phyloP scores from a whole-genome alignment of 257 asterid genomes.

The Thymus quinquecostatus region DNA sequence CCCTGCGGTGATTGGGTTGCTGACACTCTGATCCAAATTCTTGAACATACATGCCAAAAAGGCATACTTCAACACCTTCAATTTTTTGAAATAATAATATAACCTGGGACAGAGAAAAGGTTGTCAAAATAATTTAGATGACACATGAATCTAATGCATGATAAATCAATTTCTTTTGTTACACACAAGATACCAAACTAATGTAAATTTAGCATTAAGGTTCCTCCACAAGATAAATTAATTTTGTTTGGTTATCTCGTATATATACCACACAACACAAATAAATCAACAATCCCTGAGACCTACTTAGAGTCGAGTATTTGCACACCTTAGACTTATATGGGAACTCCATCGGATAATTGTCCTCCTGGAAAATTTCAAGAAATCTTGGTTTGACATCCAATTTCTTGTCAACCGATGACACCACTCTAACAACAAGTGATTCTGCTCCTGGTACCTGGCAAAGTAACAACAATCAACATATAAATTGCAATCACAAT shows the following conservation, averaged over 20 bases:
- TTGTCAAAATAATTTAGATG: slow-evolving; percentile 15
- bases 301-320: slow-evolving; percentile 13
- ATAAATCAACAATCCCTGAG: not conserved
- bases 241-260: not conserved
- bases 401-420: slow-evolving; percentile 96
- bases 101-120: slow-evolving; percentile 60
- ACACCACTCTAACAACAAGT: slow-evolving; percentile 94
- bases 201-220: slow-evolving; percentile 6
- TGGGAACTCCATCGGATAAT: slow-evolving; percentile 79
- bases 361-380: slow-evolving; percentile 92
- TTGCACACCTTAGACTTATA: slow-evolving; percentile 90
- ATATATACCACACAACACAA: slow-evolving; percentile 1
- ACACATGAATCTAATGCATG: not conserved
- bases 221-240: not conserved
- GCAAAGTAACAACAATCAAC: slow-evolving; percentile 28
- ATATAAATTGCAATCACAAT: slow-evolving; percentile 8
- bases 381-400: slow-evolving; percentile 93
- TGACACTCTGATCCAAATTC: slow-evolving; percentile 97
- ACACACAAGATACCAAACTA: slow-evolving; percentile 14
- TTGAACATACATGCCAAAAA: slow-evolving; percentile 98
- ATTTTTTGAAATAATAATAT: slow-evolving; percentile 87
- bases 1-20: slow-evolving; percentile 96
- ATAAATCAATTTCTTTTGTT: slow-evolving; percentile 18
- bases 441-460: slow-evolving; percentile 97
- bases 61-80: slow-evolving; percentile 98